Base-by-base conservation (phyloP, 495 filamentous ascomycete genomes). In the Penicillium longicatenatum region DNA sequence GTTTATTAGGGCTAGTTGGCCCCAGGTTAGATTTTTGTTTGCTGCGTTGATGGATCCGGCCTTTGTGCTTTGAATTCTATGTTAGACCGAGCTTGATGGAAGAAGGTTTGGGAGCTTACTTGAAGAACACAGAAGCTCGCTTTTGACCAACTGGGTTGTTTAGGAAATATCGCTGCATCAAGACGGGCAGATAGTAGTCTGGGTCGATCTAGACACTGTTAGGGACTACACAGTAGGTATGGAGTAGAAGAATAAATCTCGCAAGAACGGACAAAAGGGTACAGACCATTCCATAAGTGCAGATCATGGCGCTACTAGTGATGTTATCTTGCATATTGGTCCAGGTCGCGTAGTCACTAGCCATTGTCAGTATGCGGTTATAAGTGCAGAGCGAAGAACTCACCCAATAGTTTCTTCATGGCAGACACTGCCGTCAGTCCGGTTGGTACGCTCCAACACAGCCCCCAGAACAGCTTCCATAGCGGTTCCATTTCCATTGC, bases 391-490 rank as follows among this genome's bases (percentile, higher is more conserved):
- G 31, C 12, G 31, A 11, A 14, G 7, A 35, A 64, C 65, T 57
- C 31, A 75, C 68, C 85, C 85, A 62, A 88, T 85, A 0, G 80
- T 85, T 59, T 88, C 85, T 64, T 88, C 85, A 64, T 88, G 85
- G 57, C 81, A 85, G 11, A 81, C 82, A 54, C 66, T 81, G 0
- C 85, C 85, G 65, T 87, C 85, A 1, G 74, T 79, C 12, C 73
- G 65, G 62, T 87, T 82, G 24, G 87, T 71, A 7, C 85, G 75
- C 56, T 88, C 85, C 31, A 88, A 62, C 8, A 84, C 83, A 10
- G 83, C 77, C 0, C 68, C 75, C 50, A 88, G 81, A 8, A 86
- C 83, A 42, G 84, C 83, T 66, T 87, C 85, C 31, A 85, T 74
- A 10, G 83, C 80, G 29, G 82, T 77, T 4, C 74, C 78, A 54